phyloP scores from a whole-genome alignment of 1,284 basidiomycete species.

The Amylostereum areolatum region DNA sequence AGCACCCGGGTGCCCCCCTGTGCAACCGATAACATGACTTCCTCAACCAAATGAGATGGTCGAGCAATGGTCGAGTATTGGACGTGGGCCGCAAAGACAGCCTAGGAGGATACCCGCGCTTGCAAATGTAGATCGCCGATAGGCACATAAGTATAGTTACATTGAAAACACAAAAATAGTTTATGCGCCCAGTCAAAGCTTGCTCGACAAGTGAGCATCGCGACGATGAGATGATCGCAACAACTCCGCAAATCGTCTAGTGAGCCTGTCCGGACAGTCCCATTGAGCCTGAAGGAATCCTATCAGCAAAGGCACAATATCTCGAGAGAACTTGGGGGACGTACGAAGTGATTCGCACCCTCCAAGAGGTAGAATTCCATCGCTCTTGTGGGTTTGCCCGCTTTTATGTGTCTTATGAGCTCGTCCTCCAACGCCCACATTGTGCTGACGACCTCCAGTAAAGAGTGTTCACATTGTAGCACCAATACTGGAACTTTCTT shows the following conservation, averaged over 20 bases:
- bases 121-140: too few species aligned
- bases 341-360: slow-evolving; percentile 14
- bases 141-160: too few species aligned
- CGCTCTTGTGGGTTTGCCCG: slow-evolving; percentile 5
- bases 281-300: not conserved
- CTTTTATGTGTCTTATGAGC: not conserved
- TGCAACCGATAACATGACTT: too few species aligned
- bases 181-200: not conserved
- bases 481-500: slow-evolving; percentile 7
- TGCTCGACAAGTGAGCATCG: not conserved
- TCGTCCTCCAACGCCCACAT: slow-evolving; percentile 10
- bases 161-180: too few species aligned
- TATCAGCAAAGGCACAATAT: not conserved
- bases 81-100: too few species aligned
- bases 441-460: slow-evolving; percentile 7
- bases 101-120: too few species aligned
- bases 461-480: slow-evolving; percentile 7
- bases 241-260: not conserved
- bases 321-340: not conserved
- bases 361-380: slow-evolving; percentile 10
- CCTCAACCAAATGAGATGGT: too few species aligned
- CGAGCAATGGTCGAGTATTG: too few species aligned
- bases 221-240: not conserved
- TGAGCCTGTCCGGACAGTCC: slow-evolving; percentile 1
- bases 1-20: too few species aligned